phyloP scores from a whole-genome alignment of 176 grass and related monocot species.

The Aegilops speltoides region DNA sequence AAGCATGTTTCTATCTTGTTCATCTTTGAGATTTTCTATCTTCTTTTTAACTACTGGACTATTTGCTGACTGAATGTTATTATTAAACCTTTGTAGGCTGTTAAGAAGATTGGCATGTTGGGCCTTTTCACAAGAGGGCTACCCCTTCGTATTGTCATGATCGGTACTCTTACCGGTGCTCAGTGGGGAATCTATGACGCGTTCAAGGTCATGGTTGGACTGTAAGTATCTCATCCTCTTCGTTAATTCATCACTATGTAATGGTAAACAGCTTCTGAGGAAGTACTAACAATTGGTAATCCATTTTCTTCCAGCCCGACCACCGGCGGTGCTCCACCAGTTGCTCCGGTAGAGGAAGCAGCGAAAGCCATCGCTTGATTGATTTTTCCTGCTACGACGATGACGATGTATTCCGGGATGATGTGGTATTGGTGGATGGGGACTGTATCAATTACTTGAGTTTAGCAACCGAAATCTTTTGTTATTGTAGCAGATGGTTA shows the following conservation, averaged over 20 bases:
- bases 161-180: constrained; percentile 88
- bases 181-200: constrained; percentile 98
- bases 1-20: constrained; percentile 26
- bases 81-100: constrained; percentile 53
- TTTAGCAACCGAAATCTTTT: constrained; percentile 46
- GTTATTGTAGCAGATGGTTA: constrained; percentile 48
- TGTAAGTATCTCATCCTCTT: constrained; percentile 59
- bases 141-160: constrained; percentile 96
- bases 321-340: constrained; percentile 69
- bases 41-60: background rate
- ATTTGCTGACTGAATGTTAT: constrained; percentile 1
- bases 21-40: background rate
- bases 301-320: constrained; percentile 69
- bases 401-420: constrained; percentile 25
- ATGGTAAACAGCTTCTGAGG: background rate
- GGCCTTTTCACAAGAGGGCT: constrained; percentile 94
- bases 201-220: constrained; percentile 95
- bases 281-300: constrained; percentile 21
- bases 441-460: constrained; percentile 34
- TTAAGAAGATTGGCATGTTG: constrained; percentile 76
- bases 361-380: constrained; percentile 56
- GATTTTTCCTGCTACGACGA: constrained; percentile 30
- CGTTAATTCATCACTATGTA: background rate
- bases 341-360: constrained; percentile 22
- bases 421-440: constrained; percentile 26